phyloP scores from a whole-genome alignment of 176 grass and related monocot genomes.

The Oryza punctata region DNA sequence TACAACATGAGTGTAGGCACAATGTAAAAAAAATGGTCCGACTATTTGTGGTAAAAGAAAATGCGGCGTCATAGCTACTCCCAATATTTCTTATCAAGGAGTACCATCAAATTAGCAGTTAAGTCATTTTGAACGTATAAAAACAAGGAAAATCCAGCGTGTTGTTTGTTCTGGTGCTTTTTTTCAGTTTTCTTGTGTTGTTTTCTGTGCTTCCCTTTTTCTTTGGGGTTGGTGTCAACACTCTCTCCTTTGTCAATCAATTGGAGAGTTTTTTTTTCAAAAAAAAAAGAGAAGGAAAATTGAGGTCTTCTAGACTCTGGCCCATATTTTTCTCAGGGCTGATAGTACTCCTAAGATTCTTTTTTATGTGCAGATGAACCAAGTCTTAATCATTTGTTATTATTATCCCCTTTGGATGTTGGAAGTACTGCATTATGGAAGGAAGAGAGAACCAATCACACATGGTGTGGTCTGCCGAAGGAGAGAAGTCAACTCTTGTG shows the following conservation, averaged over 20 bases:
- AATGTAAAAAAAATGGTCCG: too few species aligned
- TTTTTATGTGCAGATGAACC: background rate
- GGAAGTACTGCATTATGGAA: background rate
- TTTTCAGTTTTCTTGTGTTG: background rate
- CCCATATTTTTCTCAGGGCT: background rate
- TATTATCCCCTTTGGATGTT: background rate
- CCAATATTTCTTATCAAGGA: background rate
- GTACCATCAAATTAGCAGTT: background rate
- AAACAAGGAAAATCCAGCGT: background rate
- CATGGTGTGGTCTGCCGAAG: conserved; percentile 8
- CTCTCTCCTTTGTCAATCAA: background rate
- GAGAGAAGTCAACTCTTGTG: conserved; percentile 23
- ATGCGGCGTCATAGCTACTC: too few species aligned
- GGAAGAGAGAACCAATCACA: conserved; percentile 3
- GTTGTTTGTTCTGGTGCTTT: background rate
- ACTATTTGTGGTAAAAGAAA: too few species aligned
- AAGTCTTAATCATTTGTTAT: background rate
- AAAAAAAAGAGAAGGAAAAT: background rate
- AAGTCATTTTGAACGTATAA: background rate
- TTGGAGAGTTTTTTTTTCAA: background rate
- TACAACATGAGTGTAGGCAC: too few species aligned
- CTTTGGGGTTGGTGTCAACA: background rate
- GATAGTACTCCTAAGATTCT: background rate
- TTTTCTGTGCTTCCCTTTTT: background rate
- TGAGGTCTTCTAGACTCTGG: background rate